phyloP scores from a whole-genome alignment of 805 yeast genomes.

The Candida coleopterorum region DNA sequence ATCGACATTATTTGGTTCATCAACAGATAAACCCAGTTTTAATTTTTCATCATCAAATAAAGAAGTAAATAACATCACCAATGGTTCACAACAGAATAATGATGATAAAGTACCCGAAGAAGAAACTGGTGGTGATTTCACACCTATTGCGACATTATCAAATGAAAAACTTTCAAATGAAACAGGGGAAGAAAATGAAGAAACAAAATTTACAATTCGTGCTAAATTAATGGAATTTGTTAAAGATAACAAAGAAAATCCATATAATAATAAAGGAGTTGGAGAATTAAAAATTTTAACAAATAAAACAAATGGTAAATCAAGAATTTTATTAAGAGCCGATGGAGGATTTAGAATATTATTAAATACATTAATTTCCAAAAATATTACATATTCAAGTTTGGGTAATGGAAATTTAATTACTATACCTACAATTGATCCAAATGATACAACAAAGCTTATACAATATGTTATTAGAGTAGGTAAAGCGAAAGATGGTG shows the following conservation, averaged over 20 bases:
- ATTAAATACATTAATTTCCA: slow-evolving; percentile 59
- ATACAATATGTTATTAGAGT: slow-evolving; percentile 71
- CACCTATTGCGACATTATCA: slow-evolving; percentile 27
- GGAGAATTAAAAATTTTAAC: slow-evolving; percentile 77
- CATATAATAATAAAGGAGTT: slow-evolving; percentile 64
- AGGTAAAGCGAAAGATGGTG: slow-evolving; percentile 69
- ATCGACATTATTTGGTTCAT: slow-evolving; percentile 7
- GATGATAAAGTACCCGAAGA: slow-evolving; percentile 32
- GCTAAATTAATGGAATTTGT: slow-evolving; percentile 64
- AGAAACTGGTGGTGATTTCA: slow-evolving; percentile 45
- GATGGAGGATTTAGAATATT: slow-evolving; percentile 83
- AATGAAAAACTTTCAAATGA: slow-evolving; percentile 43
- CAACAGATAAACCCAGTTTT: not conserved
- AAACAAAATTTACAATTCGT: slow-evolving; percentile 54
- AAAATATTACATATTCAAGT: slow-evolving; percentile 54
- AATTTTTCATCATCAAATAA: not conserved
- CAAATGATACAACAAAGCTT: slow-evolving; percentile 44
- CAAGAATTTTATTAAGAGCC: slow-evolving; percentile 75
- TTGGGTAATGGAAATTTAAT: slow-evolving; percentile 65
- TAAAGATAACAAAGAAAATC: slow-evolving; percentile 38
- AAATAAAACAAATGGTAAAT: slow-evolving; percentile 53
- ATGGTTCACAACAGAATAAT: slow-evolving; percentile 1
- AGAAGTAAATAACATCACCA: not conserved
- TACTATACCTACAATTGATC: slow-evolving; percentile 57
- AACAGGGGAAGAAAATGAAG: slow-evolving; percentile 88